Evolutionary conservation across 176 grass and related monocot species (phyloP).

Genomic region (Aegilops umbellulata): DNA sequence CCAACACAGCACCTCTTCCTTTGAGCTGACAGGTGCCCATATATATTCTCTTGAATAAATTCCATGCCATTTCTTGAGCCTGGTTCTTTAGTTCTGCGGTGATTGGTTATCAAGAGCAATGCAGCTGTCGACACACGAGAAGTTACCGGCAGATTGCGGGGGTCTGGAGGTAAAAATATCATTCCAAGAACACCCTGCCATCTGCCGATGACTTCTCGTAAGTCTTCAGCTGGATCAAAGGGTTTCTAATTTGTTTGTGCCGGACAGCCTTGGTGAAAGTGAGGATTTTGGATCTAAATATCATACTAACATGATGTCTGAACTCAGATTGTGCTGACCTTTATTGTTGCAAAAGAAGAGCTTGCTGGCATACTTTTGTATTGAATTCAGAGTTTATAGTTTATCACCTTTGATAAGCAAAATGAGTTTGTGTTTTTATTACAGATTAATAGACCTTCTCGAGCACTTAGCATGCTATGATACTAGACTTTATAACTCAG

Average conservation of each 20-base stretch:
- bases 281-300: neutral
- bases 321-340: neutral
- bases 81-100: neutral
- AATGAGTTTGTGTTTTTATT: neutral
- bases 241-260: neutral
- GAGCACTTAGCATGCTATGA: neutral
- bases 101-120: neutral
- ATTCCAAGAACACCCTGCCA: neutral
- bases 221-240: neutral
- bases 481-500: neutral
- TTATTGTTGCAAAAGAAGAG: neutral
- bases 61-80: neutral
- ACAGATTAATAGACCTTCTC: neutral
- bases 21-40: neutral
- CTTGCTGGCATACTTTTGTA: too few relatives aligned
- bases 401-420: neutral
- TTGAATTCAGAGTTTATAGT: neutral
- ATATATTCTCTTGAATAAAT: neutral
- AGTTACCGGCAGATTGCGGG: slow-evolving; percentile 5
- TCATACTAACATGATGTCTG: neutral
- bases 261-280: neutral
- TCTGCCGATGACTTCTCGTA: slow-evolving; percentile 9
- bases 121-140: neutral
- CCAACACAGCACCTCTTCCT: neutral
- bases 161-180: neutral